Evolutionary conservation across 1,284 basidiomycete genomes (phyloP).

Genomic region (Trametes sp.): DNA sequence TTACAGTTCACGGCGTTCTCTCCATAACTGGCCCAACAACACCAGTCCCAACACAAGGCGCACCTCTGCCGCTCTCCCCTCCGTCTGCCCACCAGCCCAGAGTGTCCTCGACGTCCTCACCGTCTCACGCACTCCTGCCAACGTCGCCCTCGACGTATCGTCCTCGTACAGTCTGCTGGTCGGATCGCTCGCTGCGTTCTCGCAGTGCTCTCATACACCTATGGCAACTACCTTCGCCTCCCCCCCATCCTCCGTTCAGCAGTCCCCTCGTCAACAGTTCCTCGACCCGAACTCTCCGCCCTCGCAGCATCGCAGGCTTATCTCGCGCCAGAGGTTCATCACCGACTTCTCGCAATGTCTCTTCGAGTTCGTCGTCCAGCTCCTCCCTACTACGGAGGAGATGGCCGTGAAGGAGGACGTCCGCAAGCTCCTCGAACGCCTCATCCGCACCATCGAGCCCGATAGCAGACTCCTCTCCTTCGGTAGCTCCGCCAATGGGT

Average conservation of each 20-base stretch:
- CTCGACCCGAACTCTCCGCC: slow-evolving; percentile 36
- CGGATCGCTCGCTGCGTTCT: slow-evolving; percentile 29
- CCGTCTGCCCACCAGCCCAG: slow-evolving; percentile 10
- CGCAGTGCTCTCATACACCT: slow-evolving; percentile 19
- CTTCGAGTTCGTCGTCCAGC: slow-evolving; percentile 88
- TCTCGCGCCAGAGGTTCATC: slow-evolving; percentile 65
- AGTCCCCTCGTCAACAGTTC: slow-evolving; percentile 33
- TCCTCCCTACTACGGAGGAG: slow-evolving; percentile 89
- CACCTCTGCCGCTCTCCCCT: slow-evolving; percentile 18
- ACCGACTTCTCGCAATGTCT: slow-evolving; percentile 74
- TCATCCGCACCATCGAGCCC: slow-evolving; percentile 95
- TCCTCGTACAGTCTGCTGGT: slow-evolving; percentile 30
- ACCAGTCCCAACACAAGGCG: slow-evolving; percentile 17
- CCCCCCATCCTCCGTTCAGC: slow-evolving; percentile 29
- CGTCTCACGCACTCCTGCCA: slow-evolving; percentile 1
- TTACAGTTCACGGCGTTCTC: slow-evolving; percentile 4
- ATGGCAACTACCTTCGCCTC: slow-evolving; percentile 37
- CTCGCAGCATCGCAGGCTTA: slow-evolving; percentile 44
- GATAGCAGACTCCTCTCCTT: slow-evolving; percentile 92
- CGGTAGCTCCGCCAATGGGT: slow-evolving; percentile 94
- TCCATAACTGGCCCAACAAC: slow-evolving; percentile 29
- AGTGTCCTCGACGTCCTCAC: slow-evolving; percentile 14
- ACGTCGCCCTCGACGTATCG: slow-evolving; percentile 10
- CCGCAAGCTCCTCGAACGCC: slow-evolving; percentile 90
- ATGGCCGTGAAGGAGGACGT: slow-evolving; percentile 96